A percentile compares a stretch with the other conserved stretches of the same genome.
Conservation (phyloP, 2,329 filamentous ascomycete species). For the Colletotrichum nymphaeae region DNA sequence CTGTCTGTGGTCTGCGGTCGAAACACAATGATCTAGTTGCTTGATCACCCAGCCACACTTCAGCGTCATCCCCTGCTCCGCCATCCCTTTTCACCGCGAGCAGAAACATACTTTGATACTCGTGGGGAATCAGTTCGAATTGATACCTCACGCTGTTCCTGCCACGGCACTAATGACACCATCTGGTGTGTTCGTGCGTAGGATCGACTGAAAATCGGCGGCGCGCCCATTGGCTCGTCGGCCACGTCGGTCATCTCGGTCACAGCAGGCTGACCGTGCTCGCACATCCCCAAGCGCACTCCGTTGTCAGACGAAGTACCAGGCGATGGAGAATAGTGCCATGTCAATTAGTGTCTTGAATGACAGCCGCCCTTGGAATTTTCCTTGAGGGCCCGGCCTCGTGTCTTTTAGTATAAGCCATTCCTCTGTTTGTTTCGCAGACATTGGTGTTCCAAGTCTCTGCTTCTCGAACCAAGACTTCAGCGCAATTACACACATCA, state of each 20-base stretch:
- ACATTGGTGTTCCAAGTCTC: background rate
- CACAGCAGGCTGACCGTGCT: conserved; percentile 23
- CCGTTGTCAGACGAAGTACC: conserved; percentile 16
- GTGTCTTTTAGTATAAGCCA: conserved; percentile 3
- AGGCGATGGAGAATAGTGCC: background rate
- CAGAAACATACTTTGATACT: background rate
- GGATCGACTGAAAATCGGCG: conserved; percentile 31
- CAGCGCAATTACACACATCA: background rate
- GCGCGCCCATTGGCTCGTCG: conserved; percentile 27
- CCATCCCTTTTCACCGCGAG: background rate
- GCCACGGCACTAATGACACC: conserved; percentile 22
- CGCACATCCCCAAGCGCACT: conserved; percentile 36
- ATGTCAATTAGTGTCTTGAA: conserved; percentile 18
- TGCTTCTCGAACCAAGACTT: background rate
- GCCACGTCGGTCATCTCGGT: conserved; percentile 32
- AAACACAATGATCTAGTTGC: background rate
- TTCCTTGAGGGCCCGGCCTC: background rate
- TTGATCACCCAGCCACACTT: background rate
- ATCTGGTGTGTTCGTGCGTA: conserved; percentile 9
- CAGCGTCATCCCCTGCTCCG: background rate
- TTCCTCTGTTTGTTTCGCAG: background rate
- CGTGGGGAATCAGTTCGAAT: conserved; percentile 10
- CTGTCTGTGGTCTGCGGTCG: background rate
- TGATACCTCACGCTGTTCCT: background rate
- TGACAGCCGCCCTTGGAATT: conserved; percentile 7